Evolutionary conservation across 495 filamentous ascomycete species (phyloP), one percentile per base, ranked within the genome.

Genomic region (Podospora bellae-mahoneyi): DNA sequence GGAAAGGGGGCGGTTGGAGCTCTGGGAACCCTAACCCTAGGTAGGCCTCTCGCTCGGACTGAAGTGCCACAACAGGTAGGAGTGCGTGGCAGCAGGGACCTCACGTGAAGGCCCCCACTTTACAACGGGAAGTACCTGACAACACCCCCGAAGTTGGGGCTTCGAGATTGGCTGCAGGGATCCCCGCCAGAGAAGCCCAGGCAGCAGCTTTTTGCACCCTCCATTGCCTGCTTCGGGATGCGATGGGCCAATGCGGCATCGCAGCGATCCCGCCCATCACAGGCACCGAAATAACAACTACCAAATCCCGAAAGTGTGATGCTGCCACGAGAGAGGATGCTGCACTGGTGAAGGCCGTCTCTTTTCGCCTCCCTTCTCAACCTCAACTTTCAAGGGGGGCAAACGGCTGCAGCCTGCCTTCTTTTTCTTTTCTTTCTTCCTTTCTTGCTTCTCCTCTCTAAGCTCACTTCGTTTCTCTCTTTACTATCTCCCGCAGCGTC

Each of bases 221-320:
- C 63, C 62, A 57, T 20, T 54, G 57, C 62, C 32, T 26, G 30
- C 39, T 48, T 13, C 39, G 39, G 39, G 5, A 48, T 48, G 39
- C 39, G 39, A 48, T 48, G 39, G 39, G 39, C 39, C 39, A 48
- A 48, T 48, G 39, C 39, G 39, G 39, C 39, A 48, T 6, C 5
- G 39, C 39, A 48, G 39, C 39, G 39, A 48, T 48, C 13, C 53
- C 23, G 23, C 15, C 61, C 63, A 70, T 69, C 39, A 48, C 39
- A 76, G 74, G 74, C 74, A 76, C 69, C 74, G 73, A 76, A 66
- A 76, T 76, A 75, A 76, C 66, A 20, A 62, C 3, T 18, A 16
- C 15, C 28, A 48, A n/a, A 32, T 48, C 34, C 32, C 6, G 6
- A 3, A 5, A 48, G 39, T 3, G 39, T 48, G 39, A 9, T 48